These are phyloP conservation scores for Orbilia brochopaga DNA, from an alignment of 2,329 filamentous ascomycete species.

Conservation along the genomic window DNA sequence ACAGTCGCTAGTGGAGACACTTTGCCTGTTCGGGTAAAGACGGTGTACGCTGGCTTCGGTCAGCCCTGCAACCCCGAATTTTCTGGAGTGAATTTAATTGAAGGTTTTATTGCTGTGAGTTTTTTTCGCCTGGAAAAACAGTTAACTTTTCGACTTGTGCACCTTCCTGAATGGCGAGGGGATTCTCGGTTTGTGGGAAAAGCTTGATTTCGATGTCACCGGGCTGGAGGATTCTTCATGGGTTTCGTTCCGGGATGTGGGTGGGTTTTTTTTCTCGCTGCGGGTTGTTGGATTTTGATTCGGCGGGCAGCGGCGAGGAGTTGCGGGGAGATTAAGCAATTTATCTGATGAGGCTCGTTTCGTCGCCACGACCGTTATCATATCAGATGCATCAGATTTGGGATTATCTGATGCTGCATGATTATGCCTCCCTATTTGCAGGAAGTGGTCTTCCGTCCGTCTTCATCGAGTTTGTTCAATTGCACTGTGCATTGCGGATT, in stretches of 20 bases:
- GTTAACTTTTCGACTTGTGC: background rate
- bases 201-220: constrained; percentile 37
- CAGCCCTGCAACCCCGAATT: constrained; percentile 34
- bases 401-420: constrained; percentile 14
- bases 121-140: constrained; percentile 32
- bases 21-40: constrained; percentile 45
- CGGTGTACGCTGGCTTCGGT: constrained; percentile 8
- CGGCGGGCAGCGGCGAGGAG: constrained; percentile 26
- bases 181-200: constrained; percentile 32
- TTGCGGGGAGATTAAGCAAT: constrained; percentile 43
- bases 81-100: background rate
- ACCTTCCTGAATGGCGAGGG: constrained; percentile 36
- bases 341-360: background rate
- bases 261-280: background rate
- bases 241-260: background rate
- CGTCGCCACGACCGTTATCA: constrained; percentile 29
- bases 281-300: constrained; percentile 44
- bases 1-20: constrained; percentile 35
- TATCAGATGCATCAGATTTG: constrained; percentile 50
- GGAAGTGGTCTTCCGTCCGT: too few species aligned
- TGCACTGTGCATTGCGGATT: background rate
- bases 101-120: constrained; percentile 8
- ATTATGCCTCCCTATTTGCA: constrained; percentile 26
- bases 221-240: background rate
- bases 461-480: too few species aligned